phyloP scores from a whole-genome alignment of 1,284 basidiomycete species.

The Violaceomyces palustris region DNA sequence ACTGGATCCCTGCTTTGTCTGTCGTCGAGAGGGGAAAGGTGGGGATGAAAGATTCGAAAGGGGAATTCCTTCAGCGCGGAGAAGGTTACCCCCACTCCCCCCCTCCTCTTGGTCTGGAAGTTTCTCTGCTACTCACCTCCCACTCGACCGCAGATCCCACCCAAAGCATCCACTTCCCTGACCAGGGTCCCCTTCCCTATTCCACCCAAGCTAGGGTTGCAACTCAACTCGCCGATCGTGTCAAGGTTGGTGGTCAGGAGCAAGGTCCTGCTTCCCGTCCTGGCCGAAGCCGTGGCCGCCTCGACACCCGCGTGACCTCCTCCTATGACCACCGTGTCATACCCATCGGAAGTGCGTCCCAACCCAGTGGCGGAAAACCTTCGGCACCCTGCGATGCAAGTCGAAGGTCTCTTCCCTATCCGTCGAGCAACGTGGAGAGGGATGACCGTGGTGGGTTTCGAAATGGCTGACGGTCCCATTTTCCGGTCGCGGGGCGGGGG shows the following conservation, averaged over 20 bases:
- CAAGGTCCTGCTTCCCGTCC: slow-evolving; percentile 72
- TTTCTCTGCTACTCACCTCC: slow-evolving; percentile 68
- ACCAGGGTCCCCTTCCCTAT: slow-evolving; percentile 86
- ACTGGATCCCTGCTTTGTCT: slow-evolving; percentile 83
- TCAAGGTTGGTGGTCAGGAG: slow-evolving; percentile 73
- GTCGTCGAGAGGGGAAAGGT: too few species aligned
- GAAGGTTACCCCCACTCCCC: background rate
- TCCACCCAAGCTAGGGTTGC: slow-evolving; percentile 64
- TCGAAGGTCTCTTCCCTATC: too few species aligned
- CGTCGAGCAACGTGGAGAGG: too few species aligned
- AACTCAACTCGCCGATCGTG: slow-evolving; percentile 80
- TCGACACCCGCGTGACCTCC: slow-evolving; percentile 88
- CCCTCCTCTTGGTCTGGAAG: too few species aligned
- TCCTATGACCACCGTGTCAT: slow-evolving; percentile 77
- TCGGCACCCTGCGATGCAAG: too few species aligned
- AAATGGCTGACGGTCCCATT: too few species aligned
- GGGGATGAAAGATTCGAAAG: too few species aligned
- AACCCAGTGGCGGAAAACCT: too few species aligned
- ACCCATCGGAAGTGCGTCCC: slow-evolving; percentile 2
- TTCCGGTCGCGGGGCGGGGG: too few species aligned
- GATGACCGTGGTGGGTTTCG: too few species aligned
- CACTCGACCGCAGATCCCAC: slow-evolving; percentile 71
- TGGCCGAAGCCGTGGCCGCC: slow-evolving; percentile 76
- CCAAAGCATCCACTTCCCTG: slow-evolving; percentile 79
- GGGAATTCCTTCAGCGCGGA: background rate